Conservation (phyloP, 164 flowering plant genomes). For the Magnolia sinica region DNA sequence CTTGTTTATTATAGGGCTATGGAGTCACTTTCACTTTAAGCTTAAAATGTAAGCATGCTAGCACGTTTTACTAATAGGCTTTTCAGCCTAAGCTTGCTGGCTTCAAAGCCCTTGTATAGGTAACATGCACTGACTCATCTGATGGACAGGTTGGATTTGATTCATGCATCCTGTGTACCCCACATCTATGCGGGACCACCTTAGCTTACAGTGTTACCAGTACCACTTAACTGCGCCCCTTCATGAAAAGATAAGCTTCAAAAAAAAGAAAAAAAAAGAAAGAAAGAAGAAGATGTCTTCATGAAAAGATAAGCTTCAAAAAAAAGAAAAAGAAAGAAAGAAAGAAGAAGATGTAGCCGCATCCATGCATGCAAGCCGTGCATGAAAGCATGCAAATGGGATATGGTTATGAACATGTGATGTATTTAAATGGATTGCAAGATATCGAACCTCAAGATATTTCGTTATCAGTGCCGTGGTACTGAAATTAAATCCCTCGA, state of each 20-base stretch:
- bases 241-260: neutral
- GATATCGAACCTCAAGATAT: constrained; percentile 63
- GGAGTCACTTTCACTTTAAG: too few relatives aligned
- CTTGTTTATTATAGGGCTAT: too few relatives aligned
- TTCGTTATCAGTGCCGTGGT: constrained; percentile 57
- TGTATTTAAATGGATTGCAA: neutral
- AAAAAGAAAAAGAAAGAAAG: neutral
- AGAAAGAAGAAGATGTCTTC: too few relatives aligned
- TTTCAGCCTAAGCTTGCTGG: too few relatives aligned
- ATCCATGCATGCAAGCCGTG: neutral
- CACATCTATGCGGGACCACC: too few relatives aligned
- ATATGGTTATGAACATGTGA: neutral
- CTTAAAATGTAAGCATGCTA: too few relatives aligned
- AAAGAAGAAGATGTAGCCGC: neutral
- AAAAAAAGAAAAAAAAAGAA: neutral
- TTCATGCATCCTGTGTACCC: neutral
- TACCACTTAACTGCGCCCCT: neutral
- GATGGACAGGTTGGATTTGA: too few relatives aligned
- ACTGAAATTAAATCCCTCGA: constrained; percentile 83
- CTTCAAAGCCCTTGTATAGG: too few relatives aligned
- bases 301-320: neutral
- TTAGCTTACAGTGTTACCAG: too few relatives aligned
- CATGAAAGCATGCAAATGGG: neutral
- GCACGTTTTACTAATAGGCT: too few relatives aligned
- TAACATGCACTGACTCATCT: too few relatives aligned